Conservation (phyloP, 495 filamentous ascomycete genomes). For the Talaromyces proteolyticus region DNA sequence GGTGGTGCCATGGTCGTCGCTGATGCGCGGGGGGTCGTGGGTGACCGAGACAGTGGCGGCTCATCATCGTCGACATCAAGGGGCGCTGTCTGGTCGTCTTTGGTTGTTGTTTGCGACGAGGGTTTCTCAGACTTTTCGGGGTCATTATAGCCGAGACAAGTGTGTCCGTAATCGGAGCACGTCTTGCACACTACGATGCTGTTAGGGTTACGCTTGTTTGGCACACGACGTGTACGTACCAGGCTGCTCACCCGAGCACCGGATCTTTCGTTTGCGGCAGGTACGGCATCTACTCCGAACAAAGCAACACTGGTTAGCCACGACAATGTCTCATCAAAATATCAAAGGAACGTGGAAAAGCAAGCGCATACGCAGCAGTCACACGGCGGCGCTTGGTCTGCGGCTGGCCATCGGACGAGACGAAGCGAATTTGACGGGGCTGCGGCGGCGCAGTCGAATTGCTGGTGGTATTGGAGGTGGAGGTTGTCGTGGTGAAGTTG, state of each 20-base stretch:
- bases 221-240: constrained; percentile 19
- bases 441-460: constrained; percentile 26
- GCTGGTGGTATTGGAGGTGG: constrained; percentile 6
- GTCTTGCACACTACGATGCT: constrained; percentile 53
- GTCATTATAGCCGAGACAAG: constrained; percentile 63
- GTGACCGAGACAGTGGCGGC: constrained; percentile 51
- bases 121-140: constrained; percentile 13
- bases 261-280: constrained; percentile 76
- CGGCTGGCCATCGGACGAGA: constrained; percentile 75
- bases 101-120: constrained; percentile 16
- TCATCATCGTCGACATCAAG: neutral
- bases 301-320: constrained; percentile 3
- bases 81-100: neutral
- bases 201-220: constrained; percentile 2
- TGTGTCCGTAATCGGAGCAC: constrained; percentile 67
- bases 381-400: constrained; percentile 76
- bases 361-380: constrained; percentile 64
- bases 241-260: constrained; percentile 74
- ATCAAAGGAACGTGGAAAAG: constrained; percentile 15
- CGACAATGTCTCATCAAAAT: constrained; percentile 12
- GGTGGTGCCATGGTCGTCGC: constrained; percentile 7
- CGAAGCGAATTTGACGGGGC: constrained; percentile 61
- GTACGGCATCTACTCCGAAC: constrained; percentile 56
- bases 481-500: neutral
- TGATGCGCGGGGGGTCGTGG: constrained; percentile 60